Evolutionary conservation across 2,329 filamentous ascomycete species (phyloP).

Genomic region (Talaromyces pinophilus): DNA sequence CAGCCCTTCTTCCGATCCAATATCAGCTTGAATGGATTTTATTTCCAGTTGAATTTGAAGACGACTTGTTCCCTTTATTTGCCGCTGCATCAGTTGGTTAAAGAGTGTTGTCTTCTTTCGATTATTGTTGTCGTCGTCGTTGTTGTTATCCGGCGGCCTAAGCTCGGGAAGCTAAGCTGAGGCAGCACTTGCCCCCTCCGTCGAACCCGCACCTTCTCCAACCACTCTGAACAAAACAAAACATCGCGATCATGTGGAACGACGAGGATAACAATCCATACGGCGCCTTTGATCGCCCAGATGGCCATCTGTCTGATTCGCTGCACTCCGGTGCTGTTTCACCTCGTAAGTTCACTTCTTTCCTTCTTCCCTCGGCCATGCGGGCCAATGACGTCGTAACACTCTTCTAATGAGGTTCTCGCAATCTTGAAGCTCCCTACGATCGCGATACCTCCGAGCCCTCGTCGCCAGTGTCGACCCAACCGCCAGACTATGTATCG

Average conservation of each 20-base stretch:
- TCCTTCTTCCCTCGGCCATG: not conserved
- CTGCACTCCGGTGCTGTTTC: conserved; percentile 58
- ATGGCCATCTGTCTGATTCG: conserved; percentile 72
- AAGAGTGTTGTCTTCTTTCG: not conserved
- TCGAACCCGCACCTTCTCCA: conserved; percentile 1
- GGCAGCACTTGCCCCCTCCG: conserved; percentile 2
- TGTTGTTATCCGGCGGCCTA: not conserved
- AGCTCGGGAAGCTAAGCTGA: conserved; percentile 14
- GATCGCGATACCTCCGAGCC: conserved; percentile 64
- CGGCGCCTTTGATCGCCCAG: conserved; percentile 85
- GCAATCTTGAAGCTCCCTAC: conserved; percentile 50
- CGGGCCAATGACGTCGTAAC: conserved; percentile 12
- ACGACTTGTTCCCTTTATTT: not conserved
- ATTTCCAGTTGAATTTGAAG: not conserved
- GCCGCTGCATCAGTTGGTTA: not conserved
- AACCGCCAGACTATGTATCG: conserved; percentile 60
- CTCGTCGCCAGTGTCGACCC: conserved; percentile 70
- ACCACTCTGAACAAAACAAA: not conserved
- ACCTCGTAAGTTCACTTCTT: conserved; percentile 52
- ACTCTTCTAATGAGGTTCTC: not conserved
- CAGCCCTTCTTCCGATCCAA: not conserved
- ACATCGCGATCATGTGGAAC: conserved; percentile 77
- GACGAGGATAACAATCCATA: conserved; percentile 99
- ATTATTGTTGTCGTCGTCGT: not conserved
- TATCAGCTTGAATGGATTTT: conserved; percentile 2